Percentiles rank a stretch among this genome's conserved stretches.
Conservation (phyloP, 805 yeast species). For the Pichia cephalocereana region DNA sequence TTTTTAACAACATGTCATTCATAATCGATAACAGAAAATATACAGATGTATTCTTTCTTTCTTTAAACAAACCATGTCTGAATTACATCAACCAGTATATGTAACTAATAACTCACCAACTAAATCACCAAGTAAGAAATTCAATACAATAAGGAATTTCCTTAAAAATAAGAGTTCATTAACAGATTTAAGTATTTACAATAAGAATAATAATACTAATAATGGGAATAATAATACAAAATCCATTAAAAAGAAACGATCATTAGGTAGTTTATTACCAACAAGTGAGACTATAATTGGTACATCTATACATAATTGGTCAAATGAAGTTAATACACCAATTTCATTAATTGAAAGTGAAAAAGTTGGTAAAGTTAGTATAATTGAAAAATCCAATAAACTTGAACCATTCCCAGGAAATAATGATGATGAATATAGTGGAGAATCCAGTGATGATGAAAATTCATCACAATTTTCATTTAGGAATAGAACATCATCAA, state of each 20-base stretch:
- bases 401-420: too few relatives aligned
- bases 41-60: too few relatives aligned
- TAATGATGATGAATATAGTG: neutral
- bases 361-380: slow-evolving; percentile 3
- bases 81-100: neutral
- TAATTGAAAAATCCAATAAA: neutral
- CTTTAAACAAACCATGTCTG: neutral
- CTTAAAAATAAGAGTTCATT: slow-evolving; percentile 9
- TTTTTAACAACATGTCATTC: too few relatives aligned
- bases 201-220: neutral
- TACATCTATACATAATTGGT: slow-evolving; percentile 25
- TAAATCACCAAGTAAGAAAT: slow-evolving; percentile 6
- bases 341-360: slow-evolving; percentile 3
- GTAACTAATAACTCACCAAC: neutral
- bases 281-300: slow-evolving; percentile 20
- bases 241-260: slow-evolving; percentile 3
- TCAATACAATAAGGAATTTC: slow-evolving; percentile 6
- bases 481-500: slow-evolving; percentile 24
- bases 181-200: slow-evolving; percentile 2
- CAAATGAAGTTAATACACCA: slow-evolving; percentile 2
- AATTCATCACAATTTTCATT: slow-evolving; percentile 25
- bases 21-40: too few relatives aligned
- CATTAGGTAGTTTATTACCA: slow-evolving; percentile 3
- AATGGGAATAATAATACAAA: neutral
- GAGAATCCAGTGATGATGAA: neutral